Base-by-base conservation (phyloP, 768 basidiomycete species). In the Boletus coccyginus region DNA sequence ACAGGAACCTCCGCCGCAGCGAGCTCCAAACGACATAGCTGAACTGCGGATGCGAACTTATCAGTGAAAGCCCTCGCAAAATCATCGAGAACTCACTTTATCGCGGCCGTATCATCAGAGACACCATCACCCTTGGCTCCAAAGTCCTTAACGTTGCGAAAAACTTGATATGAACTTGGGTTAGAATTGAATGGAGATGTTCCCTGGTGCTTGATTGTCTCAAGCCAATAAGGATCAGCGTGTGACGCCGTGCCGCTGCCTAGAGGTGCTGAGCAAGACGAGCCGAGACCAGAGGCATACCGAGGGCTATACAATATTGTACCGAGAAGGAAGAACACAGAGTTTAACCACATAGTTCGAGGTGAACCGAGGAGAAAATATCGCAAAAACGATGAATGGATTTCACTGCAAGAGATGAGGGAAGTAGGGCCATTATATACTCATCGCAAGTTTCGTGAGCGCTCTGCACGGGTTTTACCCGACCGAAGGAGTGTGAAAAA, bases 31-130 rank as follows among this genome's bases (percentile, higher is more conserved):
- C 40, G 81, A 76, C 52, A 91, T 90, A 8, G 90, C 90, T 29
- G 67, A 67, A 62, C 88, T 90, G 48, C 13, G 24, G 56, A 50
- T 38, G 32, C 13, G 17, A 53, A 50, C 40, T 21, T 21, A 55
- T 53, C 44, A 61, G 46, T 32, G 29, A 55, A 55, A 47, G 36
- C 36, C 9, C 1, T 47, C 27, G 6, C 3, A 0, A 53, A 5
- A 40, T 3, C 7, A 9, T 54, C 24, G 39, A 55, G 6, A 42
- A 41, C 51, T 17, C 50, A 85, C 87, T 87, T 89, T 68, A 90
- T 89, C 3, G 90, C 88, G 24, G 73, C 79, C 7, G 90, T 89
- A 60, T 92, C 90, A 63, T 92, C 90, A 7, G 83, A 80, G 2
- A 82, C 71, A 52, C 90, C 90, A 70, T 88, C 82, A n/a, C 76